phyloP scores from a whole-genome alignment of 495 filamentous ascomycete species.

The Neurospora africana region DNA sequence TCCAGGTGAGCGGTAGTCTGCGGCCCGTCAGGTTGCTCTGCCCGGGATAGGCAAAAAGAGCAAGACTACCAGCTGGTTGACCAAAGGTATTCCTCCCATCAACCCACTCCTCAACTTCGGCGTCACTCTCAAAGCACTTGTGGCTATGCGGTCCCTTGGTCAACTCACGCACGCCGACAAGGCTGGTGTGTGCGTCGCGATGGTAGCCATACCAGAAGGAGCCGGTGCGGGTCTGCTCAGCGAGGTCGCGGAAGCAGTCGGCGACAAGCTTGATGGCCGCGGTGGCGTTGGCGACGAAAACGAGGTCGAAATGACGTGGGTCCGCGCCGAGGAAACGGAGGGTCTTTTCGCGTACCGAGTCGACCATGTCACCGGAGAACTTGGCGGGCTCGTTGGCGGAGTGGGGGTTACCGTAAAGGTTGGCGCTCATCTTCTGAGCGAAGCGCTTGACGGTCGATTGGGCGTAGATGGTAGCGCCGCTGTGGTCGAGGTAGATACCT shows the following conservation, averaged over 20 bases:
- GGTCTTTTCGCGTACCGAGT: slow-evolving; percentile 46
- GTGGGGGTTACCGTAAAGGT: slow-evolving; percentile 68
- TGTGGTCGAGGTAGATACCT: slow-evolving; percentile 65
- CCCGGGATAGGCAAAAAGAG: slow-evolving; percentile 65
- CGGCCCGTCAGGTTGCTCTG: slow-evolving; percentile 74
- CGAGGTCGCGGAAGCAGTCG: slow-evolving; percentile 51
- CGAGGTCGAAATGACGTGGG: slow-evolving; percentile 71
- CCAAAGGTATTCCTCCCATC: slow-evolving; percentile 18
- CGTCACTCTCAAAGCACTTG: slow-evolving; percentile 49
- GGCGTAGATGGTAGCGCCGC: slow-evolving; percentile 62
- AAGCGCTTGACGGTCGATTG: slow-evolving; percentile 51
- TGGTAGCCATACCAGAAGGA: slow-evolving; percentile 69
- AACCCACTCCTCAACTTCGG: slow-evolving; percentile 60
- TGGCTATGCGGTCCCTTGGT: slow-evolving; percentile 34
- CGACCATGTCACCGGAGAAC: slow-evolving; percentile 49
- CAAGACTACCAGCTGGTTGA: slow-evolving; percentile 22
- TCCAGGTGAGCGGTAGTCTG: slow-evolving; percentile 54
- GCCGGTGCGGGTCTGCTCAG: slow-evolving; percentile 27
- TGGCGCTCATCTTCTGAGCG: slow-evolving; percentile 42
- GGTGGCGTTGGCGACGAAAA: slow-evolving; percentile 89
- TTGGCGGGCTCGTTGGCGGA: slow-evolving; percentile 57
- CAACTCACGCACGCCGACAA: slow-evolving; percentile 60
- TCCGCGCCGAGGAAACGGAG: slow-evolving; percentile 80
- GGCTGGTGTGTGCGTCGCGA: slow-evolving; percentile 59
- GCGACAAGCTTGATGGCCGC: slow-evolving; percentile 77